Conservation (phyloP, 73 alveolate species). For the Tetrahymena malaccensis region DNA sequence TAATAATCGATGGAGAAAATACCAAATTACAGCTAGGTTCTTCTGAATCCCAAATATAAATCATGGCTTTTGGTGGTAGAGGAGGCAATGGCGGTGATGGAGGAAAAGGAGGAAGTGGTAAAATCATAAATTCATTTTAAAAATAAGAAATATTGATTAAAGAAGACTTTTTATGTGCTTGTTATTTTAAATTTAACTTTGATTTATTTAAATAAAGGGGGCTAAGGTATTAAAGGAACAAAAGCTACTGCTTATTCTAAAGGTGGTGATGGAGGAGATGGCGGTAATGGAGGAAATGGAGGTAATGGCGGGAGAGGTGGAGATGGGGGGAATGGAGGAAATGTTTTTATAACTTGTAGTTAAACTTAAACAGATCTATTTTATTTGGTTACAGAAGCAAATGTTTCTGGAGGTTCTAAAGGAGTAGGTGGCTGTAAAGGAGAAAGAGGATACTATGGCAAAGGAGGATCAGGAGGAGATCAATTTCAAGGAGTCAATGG, state of each 20-base stretch:
- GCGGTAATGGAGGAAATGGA: not conserved
- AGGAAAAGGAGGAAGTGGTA: not conserved
- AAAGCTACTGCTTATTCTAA: not conserved
- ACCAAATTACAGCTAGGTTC: not conserved
- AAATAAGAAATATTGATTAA: not conserved
- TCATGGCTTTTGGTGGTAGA: not conserved
- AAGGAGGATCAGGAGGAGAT: not conserved
- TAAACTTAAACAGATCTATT: not conserved
- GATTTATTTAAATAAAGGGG: not conserved
- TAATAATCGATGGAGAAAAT: not conserved
- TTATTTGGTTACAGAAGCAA: not conserved
- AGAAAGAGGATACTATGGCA: not conserved
- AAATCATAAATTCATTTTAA: not conserved
- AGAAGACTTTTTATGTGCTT: not conserved
- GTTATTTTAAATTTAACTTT: no score
- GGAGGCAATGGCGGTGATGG: not conserved
- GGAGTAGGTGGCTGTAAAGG: not conserved
- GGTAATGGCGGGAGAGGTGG: not conserved
- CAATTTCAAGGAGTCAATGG: not conserved
- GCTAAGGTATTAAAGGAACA: not conserved
- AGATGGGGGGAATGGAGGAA: not conserved
- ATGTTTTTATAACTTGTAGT: not conserved
- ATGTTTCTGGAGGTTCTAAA: not conserved
- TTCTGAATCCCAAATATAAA: not conserved
- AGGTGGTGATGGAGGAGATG: not conserved